Evolutionary conservation across 2,329 filamentous ascomycete genomes (phyloP).

Genomic region (Paracoccidioides brasiliensis): DNA sequence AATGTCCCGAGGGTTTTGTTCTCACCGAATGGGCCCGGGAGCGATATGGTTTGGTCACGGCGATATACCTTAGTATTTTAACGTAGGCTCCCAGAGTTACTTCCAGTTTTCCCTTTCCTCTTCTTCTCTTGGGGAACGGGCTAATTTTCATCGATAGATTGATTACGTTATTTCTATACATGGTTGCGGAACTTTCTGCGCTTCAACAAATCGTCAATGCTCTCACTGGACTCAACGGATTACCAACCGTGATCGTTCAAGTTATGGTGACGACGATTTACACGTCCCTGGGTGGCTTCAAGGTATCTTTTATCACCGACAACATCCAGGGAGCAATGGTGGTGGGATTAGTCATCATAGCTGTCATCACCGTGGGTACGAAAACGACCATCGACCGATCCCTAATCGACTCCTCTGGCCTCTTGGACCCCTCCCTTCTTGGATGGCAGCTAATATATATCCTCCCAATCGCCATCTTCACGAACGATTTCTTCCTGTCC

Average conservation of each 20-base stretch:
- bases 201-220: constrained; percentile 65
- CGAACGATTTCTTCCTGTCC: constrained; percentile 78
- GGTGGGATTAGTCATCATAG: constrained; percentile 58
- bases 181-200: constrained; percentile 72
- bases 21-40: constrained; percentile 74
- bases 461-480: constrained; percentile 64
- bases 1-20: constrained; percentile 73
- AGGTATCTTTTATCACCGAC: constrained; percentile 72
- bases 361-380: constrained; percentile 62
- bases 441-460: constrained; percentile 84
- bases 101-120: not conserved
- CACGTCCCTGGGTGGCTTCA: constrained; percentile 71
- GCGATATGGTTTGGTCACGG: constrained; percentile 56
- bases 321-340: constrained; percentile 73
- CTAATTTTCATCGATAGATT: constrained; percentile 30
- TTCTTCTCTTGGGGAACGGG: not conserved
- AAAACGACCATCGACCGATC: constrained; percentile 58
- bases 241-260: constrained; percentile 66
- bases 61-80: constrained; percentile 62
- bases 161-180: constrained; percentile 73
- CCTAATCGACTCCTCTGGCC: constrained; percentile 54
- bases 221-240: constrained; percentile 59
- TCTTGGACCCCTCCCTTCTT: constrained; percentile 55
- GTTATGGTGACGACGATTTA: constrained; percentile 70
- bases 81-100: constrained; percentile 33